phyloP scores from a whole-genome alignment of 1,139 yeast genomes.

The Arxiozyma heterogenica region DNA sequence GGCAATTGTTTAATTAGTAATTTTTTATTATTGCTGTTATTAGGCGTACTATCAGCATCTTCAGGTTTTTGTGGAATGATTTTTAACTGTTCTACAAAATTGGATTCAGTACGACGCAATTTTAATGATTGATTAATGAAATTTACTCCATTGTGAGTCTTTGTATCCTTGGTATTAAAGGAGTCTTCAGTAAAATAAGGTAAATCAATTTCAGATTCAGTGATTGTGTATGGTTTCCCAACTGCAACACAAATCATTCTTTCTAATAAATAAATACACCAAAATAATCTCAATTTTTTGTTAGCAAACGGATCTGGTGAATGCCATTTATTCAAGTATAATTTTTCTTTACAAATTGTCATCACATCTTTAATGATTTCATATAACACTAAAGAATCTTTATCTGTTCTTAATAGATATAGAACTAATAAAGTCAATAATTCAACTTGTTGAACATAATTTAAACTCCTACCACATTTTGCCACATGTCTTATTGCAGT shows the following conservation, averaged over 20 bases:
- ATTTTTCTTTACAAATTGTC: conserved; percentile 33
- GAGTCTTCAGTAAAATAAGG: conserved; percentile 36
- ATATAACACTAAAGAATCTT: conserved; percentile 44
- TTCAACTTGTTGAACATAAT: conserved; percentile 40
- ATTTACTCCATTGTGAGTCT: conserved; percentile 30
- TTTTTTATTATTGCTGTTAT: conserved; percentile 7
- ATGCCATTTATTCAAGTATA: conserved; percentile 34
- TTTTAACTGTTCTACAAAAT: conserved; percentile 43
- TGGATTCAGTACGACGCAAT: conserved; percentile 45
- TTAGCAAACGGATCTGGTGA: conserved; percentile 31
- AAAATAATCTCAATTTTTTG: conserved; percentile 42
- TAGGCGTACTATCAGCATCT: conserved; percentile 2
- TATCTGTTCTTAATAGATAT: conserved; percentile 47
- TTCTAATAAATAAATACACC: conserved; percentile 49
- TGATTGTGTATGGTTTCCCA: conserved; percentile 42
- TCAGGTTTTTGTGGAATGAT: conserved; percentile 29
- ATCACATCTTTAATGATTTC: conserved; percentile 44
- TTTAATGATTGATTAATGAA: conserved; percentile 46
- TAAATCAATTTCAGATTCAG: conserved; percentile 39
- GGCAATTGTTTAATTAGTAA: conserved; percentile 33
- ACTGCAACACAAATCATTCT: conserved; percentile 48
- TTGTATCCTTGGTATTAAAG: conserved; percentile 16
- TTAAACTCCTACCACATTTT: conserved; percentile 34
- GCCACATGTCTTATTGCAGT: conserved; percentile 47
- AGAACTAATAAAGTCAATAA: conserved; percentile 41